phyloP scores from a whole-genome alignment of 441 rosid species.

The Arabidopsis hybrid region DNA sequence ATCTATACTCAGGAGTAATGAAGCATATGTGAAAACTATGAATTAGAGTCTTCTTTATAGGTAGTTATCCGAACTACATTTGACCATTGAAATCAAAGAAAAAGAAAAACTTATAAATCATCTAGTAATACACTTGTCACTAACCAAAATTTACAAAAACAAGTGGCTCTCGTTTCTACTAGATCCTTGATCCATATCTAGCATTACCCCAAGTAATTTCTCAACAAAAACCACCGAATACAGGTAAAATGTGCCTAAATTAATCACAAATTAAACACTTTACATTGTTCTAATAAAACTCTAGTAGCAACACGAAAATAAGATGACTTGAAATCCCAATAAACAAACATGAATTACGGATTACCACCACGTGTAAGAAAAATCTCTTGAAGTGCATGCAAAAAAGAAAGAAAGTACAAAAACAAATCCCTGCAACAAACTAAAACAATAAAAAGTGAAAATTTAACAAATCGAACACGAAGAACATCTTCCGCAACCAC shows the following conservation, averaged over 20 bases:
- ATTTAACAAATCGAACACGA: constrained; percentile 11
- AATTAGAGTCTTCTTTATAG: neutral
- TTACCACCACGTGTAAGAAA: constrained; percentile 19
- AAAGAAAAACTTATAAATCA: neutral
- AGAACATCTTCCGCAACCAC: constrained; percentile 28
- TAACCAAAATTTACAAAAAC: neutral
- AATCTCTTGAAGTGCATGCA: constrained; percentile 26
- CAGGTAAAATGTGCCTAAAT: neutral
- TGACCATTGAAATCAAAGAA: neutral
- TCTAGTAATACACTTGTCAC: neutral
- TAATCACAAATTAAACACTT: constrained; percentile 2
- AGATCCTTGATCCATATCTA: constrained; percentile 11
- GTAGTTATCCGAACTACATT: no score
- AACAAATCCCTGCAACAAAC: constrained; percentile 8
- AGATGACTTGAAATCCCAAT: neutral
- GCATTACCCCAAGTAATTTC: neutral
- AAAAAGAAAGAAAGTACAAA: constrained; percentile 3
- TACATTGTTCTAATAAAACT: constrained; percentile 1
- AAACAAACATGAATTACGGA: constrained; percentile 11
- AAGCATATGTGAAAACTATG: constrained; percentile 14
- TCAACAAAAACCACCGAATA: neutral
- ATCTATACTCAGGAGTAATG: neutral
- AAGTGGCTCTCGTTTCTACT: neutral
- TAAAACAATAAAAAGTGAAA: neutral
- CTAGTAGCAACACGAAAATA: neutral